Evolutionary conservation across 148 eudicot species (phyloP).

Genomic region (Pharnaceum exiguum): DNA sequence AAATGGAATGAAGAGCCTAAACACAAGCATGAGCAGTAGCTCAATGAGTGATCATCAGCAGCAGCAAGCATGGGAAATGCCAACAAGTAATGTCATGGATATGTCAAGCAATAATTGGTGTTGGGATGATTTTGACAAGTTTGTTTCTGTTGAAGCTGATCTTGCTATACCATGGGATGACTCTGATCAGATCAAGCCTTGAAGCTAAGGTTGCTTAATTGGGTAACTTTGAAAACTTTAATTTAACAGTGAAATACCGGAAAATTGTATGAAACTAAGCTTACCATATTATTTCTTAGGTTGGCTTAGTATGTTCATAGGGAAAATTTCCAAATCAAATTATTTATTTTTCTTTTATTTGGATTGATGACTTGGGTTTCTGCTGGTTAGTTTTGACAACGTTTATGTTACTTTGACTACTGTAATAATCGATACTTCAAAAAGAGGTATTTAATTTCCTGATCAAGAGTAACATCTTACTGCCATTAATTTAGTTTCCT

Average conservation of each 20-base stretch:
- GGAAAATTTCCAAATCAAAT: too few species aligned
- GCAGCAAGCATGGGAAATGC: conserved; percentile 19
- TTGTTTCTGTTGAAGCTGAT: conserved; percentile 41
- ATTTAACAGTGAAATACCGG: background rate
- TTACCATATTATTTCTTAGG: background rate
- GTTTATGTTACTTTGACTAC: too few species aligned
- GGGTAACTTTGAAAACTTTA: too few species aligned
- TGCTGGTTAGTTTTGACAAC: too few species aligned
- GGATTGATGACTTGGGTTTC: too few species aligned
- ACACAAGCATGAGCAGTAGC: conserved; percentile 7
- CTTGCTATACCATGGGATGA: conserved; percentile 49
- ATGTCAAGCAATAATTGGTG: conserved; percentile 46
- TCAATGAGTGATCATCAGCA: conserved; percentile 21
- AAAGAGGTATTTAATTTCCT: background rate
- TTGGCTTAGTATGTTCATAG: too few species aligned
- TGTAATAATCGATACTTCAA: too few species aligned
- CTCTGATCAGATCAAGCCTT: conserved; percentile 41
- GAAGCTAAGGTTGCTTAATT: conserved; percentile 5
- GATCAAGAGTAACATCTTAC: background rate
- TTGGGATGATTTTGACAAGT: conserved; percentile 58
- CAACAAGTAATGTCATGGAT: conserved; percentile 23
- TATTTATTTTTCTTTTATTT: too few species aligned
- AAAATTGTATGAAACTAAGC: background rate
- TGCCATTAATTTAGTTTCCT: background rate
- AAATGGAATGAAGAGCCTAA: conserved; percentile 6